Base-by-base conservation (phyloP, 2,329 filamentous ascomycete species). In the Fusarium protoensiforme region DNA sequence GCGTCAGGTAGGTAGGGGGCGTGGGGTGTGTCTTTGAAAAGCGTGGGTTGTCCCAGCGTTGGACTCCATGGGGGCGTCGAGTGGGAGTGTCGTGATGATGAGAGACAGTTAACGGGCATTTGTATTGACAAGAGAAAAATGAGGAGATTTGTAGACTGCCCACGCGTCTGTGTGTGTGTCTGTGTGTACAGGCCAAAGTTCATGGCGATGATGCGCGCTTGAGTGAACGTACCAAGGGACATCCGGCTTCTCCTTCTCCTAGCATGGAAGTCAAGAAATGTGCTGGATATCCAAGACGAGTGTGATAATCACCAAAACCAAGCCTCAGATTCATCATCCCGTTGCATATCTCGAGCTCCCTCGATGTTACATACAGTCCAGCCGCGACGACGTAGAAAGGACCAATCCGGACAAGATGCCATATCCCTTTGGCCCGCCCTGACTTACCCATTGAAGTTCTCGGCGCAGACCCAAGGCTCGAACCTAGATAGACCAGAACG, bases 1-100 rank as follows among this genome's bases (percentile, higher is more conserved):
- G n/a, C n/a, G n/a, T n/a, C n/a, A n/a, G n/a, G n/a, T n/a, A 51
- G 27, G 46, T 67, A 64, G 68, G 71, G 61, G 71, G 71, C 64
- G 71, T 74, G 71, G 71, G 71, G 71, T 61, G 71, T 73, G 71
- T 73, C 71, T 72, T 64, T 72, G 27, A 54, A 65, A 61, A 72
- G 71, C 57, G 71, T 73, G 71, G 68, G 71, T 71, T 72, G 71
- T 73, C 59, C 54, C 64, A 64, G 48, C 56, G 20, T 56, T 43
- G 69, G 64, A 38, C 61, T 39, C 56, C 60, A 73, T 73, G 71
- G 71, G 67, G 71, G 71, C 71, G 64, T 54, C 63, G 67, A 46
- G 64, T 56, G 60, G 67, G 64, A 59, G 53, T 68, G 71, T 68
- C 41, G 60, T 65, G 58, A 61, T 61, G 46, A 43, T 61, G 13